These are phyloP conservation scores for Calonectria leucothoes DNA, from an alignment of 2,329 filamentous ascomycete genomes.

Conservation along the genomic window DNA sequence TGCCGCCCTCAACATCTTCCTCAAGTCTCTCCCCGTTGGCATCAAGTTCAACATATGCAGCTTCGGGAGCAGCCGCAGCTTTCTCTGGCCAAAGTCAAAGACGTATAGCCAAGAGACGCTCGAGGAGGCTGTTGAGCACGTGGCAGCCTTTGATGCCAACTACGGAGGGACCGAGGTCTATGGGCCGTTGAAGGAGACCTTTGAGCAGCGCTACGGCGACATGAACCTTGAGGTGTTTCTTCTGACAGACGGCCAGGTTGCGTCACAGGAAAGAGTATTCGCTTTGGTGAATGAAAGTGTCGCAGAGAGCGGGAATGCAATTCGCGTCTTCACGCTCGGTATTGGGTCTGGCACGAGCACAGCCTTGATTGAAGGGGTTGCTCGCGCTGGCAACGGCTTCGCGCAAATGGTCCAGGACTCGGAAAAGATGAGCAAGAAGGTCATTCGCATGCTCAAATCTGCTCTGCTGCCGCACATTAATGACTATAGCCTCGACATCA, in stretches of 20 bases:
- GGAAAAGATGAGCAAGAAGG: conserved; percentile 75
- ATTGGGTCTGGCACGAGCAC: conserved; percentile 64
- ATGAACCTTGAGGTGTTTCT: conserved; percentile 65
- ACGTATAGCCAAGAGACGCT: conserved; percentile 58
- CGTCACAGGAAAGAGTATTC: conserved; percentile 57
- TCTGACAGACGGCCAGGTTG: conserved; percentile 68
- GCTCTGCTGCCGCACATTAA: conserved; percentile 73
- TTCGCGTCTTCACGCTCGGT: conserved; percentile 66
- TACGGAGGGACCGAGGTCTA: conserved; percentile 67
- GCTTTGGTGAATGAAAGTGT: conserved; percentile 56
- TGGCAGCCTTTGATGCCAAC: conserved; percentile 55
- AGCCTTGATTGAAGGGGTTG: conserved; percentile 64
- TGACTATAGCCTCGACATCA: conserved; percentile 72
- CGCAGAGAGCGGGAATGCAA: conserved; percentile 49
- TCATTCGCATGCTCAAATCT: conserved; percentile 80
- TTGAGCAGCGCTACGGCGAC: conserved; percentile 54
- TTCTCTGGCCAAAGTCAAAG: conserved; percentile 61
- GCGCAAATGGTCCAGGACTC: conserved; percentile 69
- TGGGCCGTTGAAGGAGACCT: conserved; percentile 54
- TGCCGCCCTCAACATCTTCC: conserved; percentile 69
- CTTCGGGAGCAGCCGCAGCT: conserved; percentile 63
- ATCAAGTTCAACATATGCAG: conserved; percentile 78
- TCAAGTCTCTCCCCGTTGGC: conserved; percentile 73
- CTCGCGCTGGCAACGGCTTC: conserved; percentile 66
- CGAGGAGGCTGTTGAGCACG: conserved; percentile 54